Conservation (phyloP, 1,284 basidiomycete genomes). For the Pholiota adiposa region DNA sequence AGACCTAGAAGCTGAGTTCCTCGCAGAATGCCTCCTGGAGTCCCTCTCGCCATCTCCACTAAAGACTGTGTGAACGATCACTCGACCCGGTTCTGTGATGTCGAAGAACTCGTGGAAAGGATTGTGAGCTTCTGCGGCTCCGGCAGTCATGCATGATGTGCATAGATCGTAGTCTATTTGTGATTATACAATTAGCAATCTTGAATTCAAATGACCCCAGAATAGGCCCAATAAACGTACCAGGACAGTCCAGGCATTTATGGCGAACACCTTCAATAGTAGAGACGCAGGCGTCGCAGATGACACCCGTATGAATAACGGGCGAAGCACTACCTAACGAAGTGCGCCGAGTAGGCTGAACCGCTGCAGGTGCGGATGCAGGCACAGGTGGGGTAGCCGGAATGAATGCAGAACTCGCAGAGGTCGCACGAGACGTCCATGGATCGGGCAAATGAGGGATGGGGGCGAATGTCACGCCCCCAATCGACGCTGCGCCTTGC, state of each 20-base stretch:
- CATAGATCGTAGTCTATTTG: constrained; percentile 73
- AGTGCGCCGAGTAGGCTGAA: neutral
- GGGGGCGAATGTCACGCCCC: constrained; percentile 9
- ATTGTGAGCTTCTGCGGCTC: constrained; percentile 53
- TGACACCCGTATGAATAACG: constrained; percentile 46
- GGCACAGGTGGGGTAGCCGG: neutral
- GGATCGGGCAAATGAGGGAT: constrained; percentile 24
- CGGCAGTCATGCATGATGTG: constrained; percentile 52
- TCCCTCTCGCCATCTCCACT: constrained; percentile 39
- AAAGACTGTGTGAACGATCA: constrained; percentile 65
- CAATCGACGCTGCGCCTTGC: constrained; percentile 12
- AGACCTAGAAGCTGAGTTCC: constrained; percentile 4
- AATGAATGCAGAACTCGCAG: constrained; percentile 2
- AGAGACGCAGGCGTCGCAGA: constrained; percentile 62
- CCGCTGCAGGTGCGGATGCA: too few species aligned
- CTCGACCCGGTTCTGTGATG: constrained; percentile 63
- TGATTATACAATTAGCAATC: neutral
- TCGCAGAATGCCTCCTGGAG: constrained; percentile 9
- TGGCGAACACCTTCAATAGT: constrained; percentile 66
- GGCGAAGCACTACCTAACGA: constrained; percentile 15
- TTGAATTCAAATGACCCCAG: neutral
- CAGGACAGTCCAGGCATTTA: constrained; percentile 76
- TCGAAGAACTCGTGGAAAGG: constrained; percentile 73
- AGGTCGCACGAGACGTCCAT: constrained; percentile 10
- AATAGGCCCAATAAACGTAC: constrained; percentile 36